phyloP scores from a whole-genome alignment of 345 rosid genomes.

The Syzygium jambos region DNA sequence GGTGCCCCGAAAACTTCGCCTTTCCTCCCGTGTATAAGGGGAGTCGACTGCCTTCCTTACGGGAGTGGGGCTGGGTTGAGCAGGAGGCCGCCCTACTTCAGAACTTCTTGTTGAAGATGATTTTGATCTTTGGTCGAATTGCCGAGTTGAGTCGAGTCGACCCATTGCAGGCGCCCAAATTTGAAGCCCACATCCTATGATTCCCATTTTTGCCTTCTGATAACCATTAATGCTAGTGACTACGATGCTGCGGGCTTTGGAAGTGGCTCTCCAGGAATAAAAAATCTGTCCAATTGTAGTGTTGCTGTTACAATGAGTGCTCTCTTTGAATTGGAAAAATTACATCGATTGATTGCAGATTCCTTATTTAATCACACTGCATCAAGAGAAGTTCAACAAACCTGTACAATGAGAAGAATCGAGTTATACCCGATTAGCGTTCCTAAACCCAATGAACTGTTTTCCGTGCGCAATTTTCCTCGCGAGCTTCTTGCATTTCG shows the following conservation, averaged over 20 bases:
- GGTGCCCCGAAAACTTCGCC: neutral
- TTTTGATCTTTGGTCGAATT: neutral
- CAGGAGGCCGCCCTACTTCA: neutral
- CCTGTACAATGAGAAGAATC: neutral
- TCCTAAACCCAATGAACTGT: constrained; percentile 14
- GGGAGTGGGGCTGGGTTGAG: neutral
- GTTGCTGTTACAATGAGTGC: constrained; percentile 13
- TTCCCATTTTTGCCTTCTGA: neutral
- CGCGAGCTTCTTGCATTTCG: neutral
- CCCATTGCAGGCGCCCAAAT: neutral
- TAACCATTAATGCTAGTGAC: neutral
- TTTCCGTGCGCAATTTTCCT: neutral
- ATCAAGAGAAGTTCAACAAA: neutral
- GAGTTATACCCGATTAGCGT: neutral
- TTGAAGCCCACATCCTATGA: neutral
- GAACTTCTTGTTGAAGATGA: neutral
- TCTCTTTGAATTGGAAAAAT: neutral
- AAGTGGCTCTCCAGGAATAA: neutral
- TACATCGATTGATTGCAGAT: neutral
- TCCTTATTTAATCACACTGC: neutral
- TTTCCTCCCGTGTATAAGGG: neutral
- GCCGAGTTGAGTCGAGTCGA: neutral
- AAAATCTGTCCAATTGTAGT: neutral
- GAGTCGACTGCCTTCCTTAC: neutral
- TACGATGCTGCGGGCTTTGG: neutral